These are phyloP conservation scores for Colletotrichum graminicola DNA, from an alignment of 2,329 filamentous ascomycete genomes.

Conservation along the genomic window DNA sequence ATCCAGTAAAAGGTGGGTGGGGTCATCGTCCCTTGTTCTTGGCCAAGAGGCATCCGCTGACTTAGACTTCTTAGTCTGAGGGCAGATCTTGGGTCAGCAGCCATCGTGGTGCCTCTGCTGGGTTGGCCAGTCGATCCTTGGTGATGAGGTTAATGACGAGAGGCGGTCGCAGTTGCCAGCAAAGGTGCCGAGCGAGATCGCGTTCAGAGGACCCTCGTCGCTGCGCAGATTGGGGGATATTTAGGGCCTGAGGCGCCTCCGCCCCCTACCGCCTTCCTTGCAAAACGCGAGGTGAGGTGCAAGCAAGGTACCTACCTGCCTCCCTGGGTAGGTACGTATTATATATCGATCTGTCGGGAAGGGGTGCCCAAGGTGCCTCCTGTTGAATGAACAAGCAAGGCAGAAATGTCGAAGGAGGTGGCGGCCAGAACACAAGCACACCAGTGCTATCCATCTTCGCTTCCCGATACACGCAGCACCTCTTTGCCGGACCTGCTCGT, in stretches of 20 bases:
- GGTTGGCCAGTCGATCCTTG: neutral
- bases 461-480: neutral
- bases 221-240: conserved; percentile 20
- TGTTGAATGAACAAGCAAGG: neutral
- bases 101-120: conserved; percentile 1
- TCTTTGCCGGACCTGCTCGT: neutral
- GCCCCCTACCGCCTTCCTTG: neutral
- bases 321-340: neutral
- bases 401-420: no score
- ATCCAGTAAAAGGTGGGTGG: conserved; percentile 30
- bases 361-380: neutral
- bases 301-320: neutral
- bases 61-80: conserved; percentile 6
- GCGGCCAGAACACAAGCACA: no score
- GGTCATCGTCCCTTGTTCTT: conserved; percentile 15
- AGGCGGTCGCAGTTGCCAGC: neutral
- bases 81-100: conserved; percentile 14
- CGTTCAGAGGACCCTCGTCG: conserved; percentile 2
- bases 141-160: neutral
- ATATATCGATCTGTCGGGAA: neutral
- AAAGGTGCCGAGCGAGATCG: conserved; percentile 17
- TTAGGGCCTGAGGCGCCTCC: conserved; percentile 32
- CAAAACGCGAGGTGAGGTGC: conserved; percentile 5
- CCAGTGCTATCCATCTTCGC: neutral
- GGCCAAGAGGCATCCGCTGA: conserved; percentile 30